These are phyloP conservation scores for Malassezia japonica DNA, from an alignment of 1,284 basidiomycete species.

Conservation along the genomic window DNA sequence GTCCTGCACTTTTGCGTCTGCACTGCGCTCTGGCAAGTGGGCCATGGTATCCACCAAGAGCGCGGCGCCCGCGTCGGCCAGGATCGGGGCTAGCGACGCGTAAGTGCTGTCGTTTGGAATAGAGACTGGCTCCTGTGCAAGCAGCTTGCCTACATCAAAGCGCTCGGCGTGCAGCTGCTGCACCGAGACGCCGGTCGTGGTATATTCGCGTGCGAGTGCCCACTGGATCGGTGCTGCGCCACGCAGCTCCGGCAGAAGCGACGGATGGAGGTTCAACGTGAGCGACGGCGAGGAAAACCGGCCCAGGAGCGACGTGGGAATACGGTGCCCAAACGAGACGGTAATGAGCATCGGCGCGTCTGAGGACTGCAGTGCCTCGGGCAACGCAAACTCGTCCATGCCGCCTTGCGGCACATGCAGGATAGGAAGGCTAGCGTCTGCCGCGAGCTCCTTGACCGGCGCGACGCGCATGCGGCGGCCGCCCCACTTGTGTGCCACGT, in stretches of 20 bases:
- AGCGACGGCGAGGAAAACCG: constrained; percentile 57
- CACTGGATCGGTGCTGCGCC: constrained; percentile 89
- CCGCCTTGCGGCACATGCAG: constrained; percentile 20
- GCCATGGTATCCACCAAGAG: constrained; percentile 64
- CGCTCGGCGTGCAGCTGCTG: constrained; percentile 26
- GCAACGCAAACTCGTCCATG: constrained; percentile 16
- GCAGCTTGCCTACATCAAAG: constrained; percentile 29
- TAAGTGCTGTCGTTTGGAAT: not conserved
- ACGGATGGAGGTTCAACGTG: constrained; percentile 85
- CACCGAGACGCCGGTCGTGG: constrained; percentile 27
- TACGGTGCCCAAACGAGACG: constrained; percentile 83
- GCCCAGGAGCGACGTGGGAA: constrained; percentile 61
- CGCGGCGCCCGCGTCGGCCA: constrained; percentile 54
- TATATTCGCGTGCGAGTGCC: constrained; percentile 52
- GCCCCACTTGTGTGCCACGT: constrained; percentile 30
- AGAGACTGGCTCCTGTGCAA: constrained; percentile 5
- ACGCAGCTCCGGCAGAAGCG: constrained; percentile 73
- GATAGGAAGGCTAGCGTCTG: constrained; percentile 16
- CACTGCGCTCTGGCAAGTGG: constrained; percentile 55
- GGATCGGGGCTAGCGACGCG: not conserved
- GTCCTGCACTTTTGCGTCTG: constrained; percentile 36
- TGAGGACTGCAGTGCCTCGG: constrained; percentile 12
- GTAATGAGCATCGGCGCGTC: constrained; percentile 60
- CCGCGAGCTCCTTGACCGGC: constrained; percentile 31
- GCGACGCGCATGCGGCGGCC: constrained; percentile 31